Conservation (phyloP, 2,329 filamentous ascomycete genomes). For the Hypoxylon sp. region DNA sequence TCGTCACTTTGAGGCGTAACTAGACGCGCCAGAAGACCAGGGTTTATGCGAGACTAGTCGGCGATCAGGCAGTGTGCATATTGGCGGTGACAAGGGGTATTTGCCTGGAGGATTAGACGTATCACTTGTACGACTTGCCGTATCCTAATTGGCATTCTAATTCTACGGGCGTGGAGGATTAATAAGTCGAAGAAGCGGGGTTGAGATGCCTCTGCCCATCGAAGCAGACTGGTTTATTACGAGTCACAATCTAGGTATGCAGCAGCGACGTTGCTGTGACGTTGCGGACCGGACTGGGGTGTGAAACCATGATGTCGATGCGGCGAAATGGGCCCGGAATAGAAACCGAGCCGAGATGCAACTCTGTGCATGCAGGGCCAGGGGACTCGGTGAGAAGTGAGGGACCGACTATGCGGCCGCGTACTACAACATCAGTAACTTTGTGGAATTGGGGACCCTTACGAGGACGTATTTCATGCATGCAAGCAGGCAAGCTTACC, state of each 20-base stretch:
- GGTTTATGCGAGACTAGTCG: constrained; percentile 7
- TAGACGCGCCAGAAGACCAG: constrained; percentile 15
- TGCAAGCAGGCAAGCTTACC: constrained; percentile 38
- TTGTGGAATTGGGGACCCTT: constrained; percentile 31
- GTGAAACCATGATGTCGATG: constrained; percentile 50
- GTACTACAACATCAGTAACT: constrained; percentile 41
- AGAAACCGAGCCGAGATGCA: constrained; percentile 49
- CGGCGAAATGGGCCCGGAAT: constrained; percentile 48
- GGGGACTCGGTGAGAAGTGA: constrained; percentile 36
- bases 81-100: constrained; percentile 12
- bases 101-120: constrained; percentile 13
- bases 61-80: constrained; percentile 2
- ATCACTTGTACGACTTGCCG: constrained; percentile 12
- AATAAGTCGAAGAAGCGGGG: constrained; percentile 24
- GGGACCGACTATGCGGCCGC: constrained; percentile 44
- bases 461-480: constrained; percentile 35
- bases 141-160: constrained; percentile 8
- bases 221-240: constrained; percentile 25
- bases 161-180: neutral
- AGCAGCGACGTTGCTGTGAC: constrained; percentile 34
- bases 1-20: constrained; percentile 32
- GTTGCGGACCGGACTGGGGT: constrained; percentile 45
- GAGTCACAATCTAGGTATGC: constrained; percentile 28
- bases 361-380: constrained; percentile 47
- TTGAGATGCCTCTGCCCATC: constrained; percentile 21